phyloP scores from a whole-genome alignment of 768 basidiomycete genomes.

The Psilocybe sp. region DNA sequence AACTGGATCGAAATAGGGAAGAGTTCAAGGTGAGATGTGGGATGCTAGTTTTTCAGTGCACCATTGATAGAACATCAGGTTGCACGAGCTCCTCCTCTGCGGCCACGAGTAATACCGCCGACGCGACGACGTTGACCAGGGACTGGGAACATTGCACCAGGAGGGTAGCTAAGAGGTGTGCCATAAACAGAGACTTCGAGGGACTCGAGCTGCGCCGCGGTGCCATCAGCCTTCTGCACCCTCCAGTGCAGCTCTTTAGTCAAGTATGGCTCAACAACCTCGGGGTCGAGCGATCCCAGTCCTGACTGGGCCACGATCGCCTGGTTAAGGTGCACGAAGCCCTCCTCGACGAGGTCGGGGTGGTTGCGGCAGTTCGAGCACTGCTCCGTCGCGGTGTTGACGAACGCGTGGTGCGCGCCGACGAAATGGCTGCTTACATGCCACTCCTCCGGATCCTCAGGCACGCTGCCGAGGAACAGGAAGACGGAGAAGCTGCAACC shows the following conservation, averaged over 20 bases:
- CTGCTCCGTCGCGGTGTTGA: conserved; percentile 25
- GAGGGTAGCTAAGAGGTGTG: conserved; percentile 26
- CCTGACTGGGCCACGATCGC: conserved; percentile 27
- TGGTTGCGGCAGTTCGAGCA: conserved; percentile 35
- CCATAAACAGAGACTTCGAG: conserved; percentile 25
- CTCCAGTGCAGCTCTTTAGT: conserved; percentile 38
- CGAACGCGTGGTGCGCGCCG: conserved; percentile 44
- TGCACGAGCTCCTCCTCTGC: conserved; percentile 21
- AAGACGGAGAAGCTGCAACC: conserved; percentile 41
- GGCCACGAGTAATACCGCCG: conserved; percentile 22
- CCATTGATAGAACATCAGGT: neutral
- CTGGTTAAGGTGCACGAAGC: conserved; percentile 42
- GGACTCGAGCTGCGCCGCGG: conserved; percentile 19
- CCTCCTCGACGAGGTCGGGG: conserved; percentile 31
- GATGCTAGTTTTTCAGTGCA: too few species aligned
- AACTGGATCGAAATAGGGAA: too few species aligned
- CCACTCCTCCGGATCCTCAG: conserved; percentile 36
- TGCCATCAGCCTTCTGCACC: conserved; percentile 28
- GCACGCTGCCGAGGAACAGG: conserved; percentile 44
- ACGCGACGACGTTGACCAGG: conserved; percentile 16
- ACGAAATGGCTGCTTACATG: conserved; percentile 31
- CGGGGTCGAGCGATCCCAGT: conserved; percentile 32
- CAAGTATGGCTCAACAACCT: conserved; percentile 39
- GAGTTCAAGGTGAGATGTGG: too few species aligned
- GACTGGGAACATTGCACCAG: conserved; percentile 25